phyloP scores from a whole-genome alignment of 179 eudicot species.

The Pouteria campechiana region DNA sequence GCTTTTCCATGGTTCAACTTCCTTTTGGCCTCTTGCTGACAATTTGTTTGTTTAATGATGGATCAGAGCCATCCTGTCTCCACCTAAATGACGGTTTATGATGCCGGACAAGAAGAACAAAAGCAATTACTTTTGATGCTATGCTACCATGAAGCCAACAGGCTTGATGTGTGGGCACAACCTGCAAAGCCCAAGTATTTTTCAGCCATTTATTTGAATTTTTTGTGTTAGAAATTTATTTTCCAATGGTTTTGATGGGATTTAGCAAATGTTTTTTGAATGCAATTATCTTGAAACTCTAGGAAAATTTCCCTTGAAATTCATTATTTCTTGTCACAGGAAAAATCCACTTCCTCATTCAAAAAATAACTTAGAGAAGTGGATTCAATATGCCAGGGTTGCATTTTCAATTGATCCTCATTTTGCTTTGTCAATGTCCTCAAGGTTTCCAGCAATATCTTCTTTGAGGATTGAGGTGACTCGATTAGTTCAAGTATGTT shows the following conservation, averaged over 20 bases:
- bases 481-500: conserved; percentile 81
- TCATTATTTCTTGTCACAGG: conserved; percentile 34
- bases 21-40: too few species aligned
- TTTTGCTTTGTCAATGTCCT: conserved; percentile 73
- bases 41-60: conserved; percentile 43
- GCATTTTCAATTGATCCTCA: conserved; percentile 94
- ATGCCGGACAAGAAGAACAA: conserved; percentile 67
- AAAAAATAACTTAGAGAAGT: conserved; percentile 79
- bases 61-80: conserved; percentile 84
- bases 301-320: too few species aligned
- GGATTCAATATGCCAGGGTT: conserved; percentile 85
- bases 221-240: neutral
- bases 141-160: conserved; percentile 92
- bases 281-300: conserved; percentile 2
- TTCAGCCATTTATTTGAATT: neutral
- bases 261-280: neutral
- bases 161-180: conserved; percentile 99
- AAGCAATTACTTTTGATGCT: conserved; percentile 89
- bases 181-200: conserved; percentile 73
- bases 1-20: too few species aligned
- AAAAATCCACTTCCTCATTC: conserved; percentile 50
- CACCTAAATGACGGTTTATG: conserved; percentile 72
- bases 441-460: conserved; percentile 78
- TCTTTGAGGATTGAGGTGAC: conserved; percentile 74
- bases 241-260: neutral